Conservation (phyloP, 257 asterid genomes). For the Solanum appendiculatum region DNA sequence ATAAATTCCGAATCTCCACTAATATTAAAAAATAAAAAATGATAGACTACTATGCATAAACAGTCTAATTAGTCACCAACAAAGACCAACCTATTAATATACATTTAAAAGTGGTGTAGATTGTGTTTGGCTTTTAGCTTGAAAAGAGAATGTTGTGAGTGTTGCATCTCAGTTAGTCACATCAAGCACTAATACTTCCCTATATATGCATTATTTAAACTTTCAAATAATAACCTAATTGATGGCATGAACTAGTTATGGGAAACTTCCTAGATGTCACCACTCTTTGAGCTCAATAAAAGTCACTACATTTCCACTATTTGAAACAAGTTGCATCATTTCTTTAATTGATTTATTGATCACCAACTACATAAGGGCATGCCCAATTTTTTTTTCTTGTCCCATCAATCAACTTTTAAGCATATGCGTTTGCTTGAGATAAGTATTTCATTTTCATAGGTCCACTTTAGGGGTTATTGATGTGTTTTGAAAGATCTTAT, state of each 20-base stretch:
- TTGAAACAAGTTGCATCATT: neutral
- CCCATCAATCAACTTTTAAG: neutral
- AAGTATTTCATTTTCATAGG: neutral
- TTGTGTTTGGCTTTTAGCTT: constrained; percentile 5
- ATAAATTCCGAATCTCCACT: neutral
- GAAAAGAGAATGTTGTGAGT: constrained; percentile 22
- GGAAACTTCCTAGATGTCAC: neutral
- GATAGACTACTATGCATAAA: neutral
- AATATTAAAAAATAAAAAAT: neutral
- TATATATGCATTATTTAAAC: constrained; percentile 12
- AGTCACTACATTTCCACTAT: neutral
- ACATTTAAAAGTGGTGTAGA: neutral
- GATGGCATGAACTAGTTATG: neutral
- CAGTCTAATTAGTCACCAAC: neutral
- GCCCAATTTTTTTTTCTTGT: neutral
- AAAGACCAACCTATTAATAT: neutral
- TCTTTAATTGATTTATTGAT: neutral
- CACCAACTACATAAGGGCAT: neutral
- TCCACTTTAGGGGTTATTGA: neutral
- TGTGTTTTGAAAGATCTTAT: neutral
- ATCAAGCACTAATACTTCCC: constrained; percentile 12
- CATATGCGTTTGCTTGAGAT: neutral
- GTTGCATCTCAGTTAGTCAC: constrained; percentile 22
- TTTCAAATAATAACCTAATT: neutral
- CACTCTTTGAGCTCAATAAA: neutral